Evolutionary conservation across 202 grass and related monocot species (phyloP).

Genomic region (Schoenoplectus triqueter): DNA sequence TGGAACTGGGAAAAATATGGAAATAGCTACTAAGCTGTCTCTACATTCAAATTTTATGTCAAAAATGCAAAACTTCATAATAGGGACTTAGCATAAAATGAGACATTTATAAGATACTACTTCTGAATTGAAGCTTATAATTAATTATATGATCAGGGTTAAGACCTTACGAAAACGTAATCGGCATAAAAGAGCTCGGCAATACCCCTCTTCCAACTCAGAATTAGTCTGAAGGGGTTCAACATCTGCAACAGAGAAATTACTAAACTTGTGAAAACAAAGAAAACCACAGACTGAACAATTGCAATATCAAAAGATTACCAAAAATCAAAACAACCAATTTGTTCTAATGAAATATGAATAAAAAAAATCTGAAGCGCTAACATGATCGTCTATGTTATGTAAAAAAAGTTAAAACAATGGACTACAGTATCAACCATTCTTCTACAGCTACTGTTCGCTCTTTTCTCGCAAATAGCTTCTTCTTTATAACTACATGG

Average conservation of each 20-base stretch:
- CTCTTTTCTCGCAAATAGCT: too few relatives aligned
- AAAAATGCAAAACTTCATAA: neutral
- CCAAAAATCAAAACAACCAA: neutral
- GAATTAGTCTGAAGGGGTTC: slow-evolving; percentile 92
- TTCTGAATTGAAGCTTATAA: slow-evolving; percentile 28
- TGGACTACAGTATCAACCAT: too few relatives aligned
- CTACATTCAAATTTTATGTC: too few relatives aligned
- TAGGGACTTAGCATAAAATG: slow-evolving; percentile 9
- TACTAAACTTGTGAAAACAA: slow-evolving; percentile 33
- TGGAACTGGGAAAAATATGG: neutral
- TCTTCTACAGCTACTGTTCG: too few relatives aligned
- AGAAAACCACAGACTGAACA: neutral
- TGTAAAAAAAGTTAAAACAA: neutral
- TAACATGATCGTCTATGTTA: slow-evolving; percentile 5
- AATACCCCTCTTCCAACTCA: slow-evolving; percentile 87
- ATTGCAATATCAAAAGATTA: slow-evolving; percentile 26
- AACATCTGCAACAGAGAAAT: slow-evolving; percentile 61
- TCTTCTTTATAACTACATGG: too few relatives aligned
- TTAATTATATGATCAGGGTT: slow-evolving; percentile 46
- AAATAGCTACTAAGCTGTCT: too few relatives aligned
- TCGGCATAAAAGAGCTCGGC: slow-evolving; percentile 84
- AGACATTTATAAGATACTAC: neutral
- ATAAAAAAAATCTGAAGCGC: neutral
- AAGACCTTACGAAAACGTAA: slow-evolving; percentile 99
- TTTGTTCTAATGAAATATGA: neutral